Base-by-base conservation (phyloP, 1,284 basidiomycete genomes). In the Coniferiporia weirii region DNA sequence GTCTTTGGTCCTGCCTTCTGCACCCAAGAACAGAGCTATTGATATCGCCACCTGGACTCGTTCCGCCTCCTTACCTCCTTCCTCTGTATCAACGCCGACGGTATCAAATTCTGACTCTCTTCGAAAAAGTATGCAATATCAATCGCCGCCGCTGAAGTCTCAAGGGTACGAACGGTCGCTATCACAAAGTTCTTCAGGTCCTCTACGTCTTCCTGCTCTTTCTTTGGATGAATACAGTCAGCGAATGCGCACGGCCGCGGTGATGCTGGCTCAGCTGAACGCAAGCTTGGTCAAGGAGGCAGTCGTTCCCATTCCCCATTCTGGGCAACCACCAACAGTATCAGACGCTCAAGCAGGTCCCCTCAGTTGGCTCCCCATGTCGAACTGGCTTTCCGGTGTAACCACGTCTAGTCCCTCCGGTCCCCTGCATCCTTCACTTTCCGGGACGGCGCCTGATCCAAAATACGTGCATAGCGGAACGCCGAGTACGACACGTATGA, bases 251-350 rank as follows among this genome's bases (percentile, higher is more conserved):
- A 98, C 95, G 9, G 96, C 96, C 1, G 96, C 97, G 3, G 89
- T 99, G 66, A 98, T 99, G 96, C 85, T 99, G 20, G 90, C 96
- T 1, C 96, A 99, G 74, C 82, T 99, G 47, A 98, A 95, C 66
- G 87, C 93, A 0, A 95, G 85, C 62, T 78, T 91, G 51, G 76
- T 84, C 12, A 81, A 85, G 54, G 69, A 69, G 27, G 64, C 65
- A n/a, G 61, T 65, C 5, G 62, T 69, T 2, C 53, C 57, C 43
- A 52, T 54, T 22, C 57, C 52, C 13, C 56, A 22, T 9, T 22
- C 49, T 7, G 54, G 49, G 9, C 34, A 45, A 20, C 50, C 49
- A 15, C 20, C 52, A 20, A 27, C 52, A 32, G 35, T 20, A 13
- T 9, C 38, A 13, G 46, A 51, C 17, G 13, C 34, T 3, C 48